These are phyloP conservation scores for Pseudogymnoascus sp. DNA, from an alignment of 2,329 filamentous ascomycete genomes.

Conservation along the genomic window DNA sequence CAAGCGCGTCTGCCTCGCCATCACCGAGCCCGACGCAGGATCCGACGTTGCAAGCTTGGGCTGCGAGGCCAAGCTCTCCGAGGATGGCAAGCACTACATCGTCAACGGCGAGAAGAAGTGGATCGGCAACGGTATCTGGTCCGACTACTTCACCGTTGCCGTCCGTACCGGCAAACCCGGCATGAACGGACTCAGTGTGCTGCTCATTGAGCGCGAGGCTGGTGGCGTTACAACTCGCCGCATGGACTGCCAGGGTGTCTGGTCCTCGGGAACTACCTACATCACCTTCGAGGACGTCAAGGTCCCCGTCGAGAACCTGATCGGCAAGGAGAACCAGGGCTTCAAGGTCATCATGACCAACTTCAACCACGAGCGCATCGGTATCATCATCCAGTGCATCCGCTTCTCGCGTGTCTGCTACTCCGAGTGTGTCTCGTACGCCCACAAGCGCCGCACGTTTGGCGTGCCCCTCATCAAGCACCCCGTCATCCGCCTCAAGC, in stretches of 20 bases:
- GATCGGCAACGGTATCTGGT: constrained; percentile 98
- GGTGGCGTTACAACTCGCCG: constrained; percentile 86
- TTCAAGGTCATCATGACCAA: constrained; percentile 99
- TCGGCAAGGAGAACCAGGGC: constrained; percentile 96
- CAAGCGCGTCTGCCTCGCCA: constrained; percentile 95
- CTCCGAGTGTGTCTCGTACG: constrained; percentile 94
- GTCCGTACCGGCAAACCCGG: constrained; percentile 82
- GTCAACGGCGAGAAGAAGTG: constrained; percentile 99
- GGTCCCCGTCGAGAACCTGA: constrained; percentile 96
- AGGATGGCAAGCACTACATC: constrained; percentile 98
- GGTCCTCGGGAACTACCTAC: constrained; percentile 92
- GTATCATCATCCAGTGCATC: constrained; percentile 95
- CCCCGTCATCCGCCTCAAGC: constrained; percentile 93
- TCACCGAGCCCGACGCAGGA: constrained; percentile 93
- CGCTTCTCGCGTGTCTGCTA: constrained; percentile 96
- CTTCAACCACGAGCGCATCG: constrained; percentile 98
- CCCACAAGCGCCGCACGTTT: constrained; percentile 93
- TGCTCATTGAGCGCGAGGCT: constrained; percentile 80
- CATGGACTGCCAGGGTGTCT: constrained; percentile 99
- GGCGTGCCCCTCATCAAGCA: constrained; percentile 96
- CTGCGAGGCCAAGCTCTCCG: constrained; percentile 89
- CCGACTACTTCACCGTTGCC: constrained; percentile 94
- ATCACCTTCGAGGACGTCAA: constrained; percentile 99
- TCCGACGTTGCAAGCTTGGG: constrained; percentile 92
- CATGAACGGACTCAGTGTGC: constrained; percentile 86